Base-by-base conservation (phyloP, 352 stramenopile species). In the Pythium volutum region DNA sequence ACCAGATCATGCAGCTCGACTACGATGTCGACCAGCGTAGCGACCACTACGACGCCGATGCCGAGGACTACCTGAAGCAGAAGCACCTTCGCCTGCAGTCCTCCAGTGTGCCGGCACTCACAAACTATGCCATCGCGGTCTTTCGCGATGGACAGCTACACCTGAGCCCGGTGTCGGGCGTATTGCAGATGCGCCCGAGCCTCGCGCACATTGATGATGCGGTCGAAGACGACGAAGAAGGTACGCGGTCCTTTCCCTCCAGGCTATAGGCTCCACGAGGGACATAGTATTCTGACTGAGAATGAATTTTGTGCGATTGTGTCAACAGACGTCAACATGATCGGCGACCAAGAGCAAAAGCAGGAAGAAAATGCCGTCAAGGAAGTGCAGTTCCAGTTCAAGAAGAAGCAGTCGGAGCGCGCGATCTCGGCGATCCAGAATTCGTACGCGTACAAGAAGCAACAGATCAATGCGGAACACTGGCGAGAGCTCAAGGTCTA, bases 371-470 rank as follows among this genome's bases (percentile, higher is more conserved):
- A 71, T 15, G 81, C 87, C 50, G 59, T 87, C 25, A 89, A 94
- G 62, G 81, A 92, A 58, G 81, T 94, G 49, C 85, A 94, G 71
- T 88, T 94, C 59, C 81, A 93, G 67, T 92, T 93, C 68, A 90
- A 91, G 69, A 92, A 93, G 71, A 91, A 91, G 46, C 84, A 89
- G 70, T 90, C 79, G 39, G 81, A 92, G 54, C 79, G 85, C 26
- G 79, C 82, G 10, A 76, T 94, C 31, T 83, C 74, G 0, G 81
- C 81, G 15, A 91, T 91, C 50, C 83, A 91, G 69, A 92, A 85
- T 68, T 92, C 85, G 48, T 94, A 86, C 65, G 83, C 81, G 34
- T 91, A 87, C 74, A 88, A 88, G 65, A 89, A 89, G 56, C 76
- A 91, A 57, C 77, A 91, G 56, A 87, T 92, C 64, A 84, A 90